Evolutionary conservation across 1,139 yeast genomes (phyloP), one percentile per base, ranked within the genome.

Genomic region (Pichia sp.): DNA sequence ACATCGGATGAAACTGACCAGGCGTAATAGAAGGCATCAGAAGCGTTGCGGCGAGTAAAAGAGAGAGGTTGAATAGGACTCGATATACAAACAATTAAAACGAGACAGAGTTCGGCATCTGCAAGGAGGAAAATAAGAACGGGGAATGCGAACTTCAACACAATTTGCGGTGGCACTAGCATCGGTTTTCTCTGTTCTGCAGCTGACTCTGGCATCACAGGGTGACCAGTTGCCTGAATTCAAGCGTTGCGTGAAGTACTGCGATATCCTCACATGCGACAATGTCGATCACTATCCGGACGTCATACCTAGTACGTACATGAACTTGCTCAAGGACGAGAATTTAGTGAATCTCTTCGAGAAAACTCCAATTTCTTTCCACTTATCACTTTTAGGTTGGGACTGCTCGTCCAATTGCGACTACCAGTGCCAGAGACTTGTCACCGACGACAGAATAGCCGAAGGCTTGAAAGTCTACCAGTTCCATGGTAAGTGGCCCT

Each of bases 401-500:
- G 80, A 82, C 56, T 92, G 98, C 68, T 72, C 72, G 10, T 80
- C 84, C 49, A 85, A 93, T 67, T 93, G 99, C 70, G 98, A 93
- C 70, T 93, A 93, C 70, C 86, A 82, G 62, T 93, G 99, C 68
- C 98, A 93, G 69, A 81, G 88, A 56, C 68, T 80, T 15, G 75
- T 92, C 47, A 90, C 97, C 0, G 63, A 65, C 2, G 72, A 77
- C 49, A 74, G 96, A 26, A 72, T 74, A 19, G 61, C 58, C 0
- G 62, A 71, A 2, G 75, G 75, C 8, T 77, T 79, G 53, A 83
- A 81, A 54, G 73, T 89, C 2, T 78, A 78, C 50, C 99, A 93
- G 67, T 93, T 90, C 71, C 98, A 93, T 69, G 99, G 99, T 0
- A 93, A 93, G 71, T 93, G 99, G 99, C 98, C 98, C 2, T 93